Conservation (phyloP, 208 protist species). For the Acanthamoeba sp. region DNA sequence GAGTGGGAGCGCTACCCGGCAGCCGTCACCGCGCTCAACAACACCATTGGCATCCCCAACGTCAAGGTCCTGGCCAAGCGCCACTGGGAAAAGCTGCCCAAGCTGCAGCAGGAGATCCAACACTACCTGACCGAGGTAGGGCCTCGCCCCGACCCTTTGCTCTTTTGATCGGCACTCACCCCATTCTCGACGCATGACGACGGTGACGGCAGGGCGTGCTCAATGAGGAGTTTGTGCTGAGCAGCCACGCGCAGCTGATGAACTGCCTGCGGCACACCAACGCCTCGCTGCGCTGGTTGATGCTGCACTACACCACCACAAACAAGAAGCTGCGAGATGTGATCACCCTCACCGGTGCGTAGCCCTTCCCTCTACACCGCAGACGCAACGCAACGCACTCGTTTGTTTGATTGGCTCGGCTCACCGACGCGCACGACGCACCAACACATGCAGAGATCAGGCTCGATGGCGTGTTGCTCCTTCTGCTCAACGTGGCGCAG, state of each 20-base stretch:
- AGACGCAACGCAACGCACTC: background rate
- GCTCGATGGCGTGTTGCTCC: slow-evolving; percentile 87
- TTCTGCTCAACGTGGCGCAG: slow-evolving; percentile 96
- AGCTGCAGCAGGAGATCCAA: slow-evolving; percentile 82
- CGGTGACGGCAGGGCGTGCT: slow-evolving; percentile 95
- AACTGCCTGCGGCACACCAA: slow-evolving; percentile 94
- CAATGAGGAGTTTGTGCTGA: slow-evolving; percentile 95
- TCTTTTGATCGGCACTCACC: no score
- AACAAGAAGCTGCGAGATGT: slow-evolving; percentile 84
- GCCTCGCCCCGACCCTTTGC: no score
- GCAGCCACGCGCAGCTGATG: slow-evolving; percentile 94
- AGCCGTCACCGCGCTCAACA: slow-evolving; percentile 93
- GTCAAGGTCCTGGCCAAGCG: slow-evolving; percentile 89
- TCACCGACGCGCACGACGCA: no score
- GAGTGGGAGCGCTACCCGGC: slow-evolving; percentile 96
- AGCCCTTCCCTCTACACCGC: background rate
- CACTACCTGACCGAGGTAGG: slow-evolving; percentile 85
- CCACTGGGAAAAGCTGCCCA: slow-evolving; percentile 85
- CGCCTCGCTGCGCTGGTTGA: slow-evolving; percentile 96
- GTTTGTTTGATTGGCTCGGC: no score
- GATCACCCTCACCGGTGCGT: slow-evolving; percentile 13
- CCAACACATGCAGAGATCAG: slow-evolving; percentile 77
- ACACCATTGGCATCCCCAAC: slow-evolving; percentile 92
- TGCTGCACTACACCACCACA: slow-evolving; percentile 90
- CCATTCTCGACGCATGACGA: no score